phyloP scores from a whole-genome alignment of 2,329 filamentous ascomycete species.

The Aspergillus sp. region DNA sequence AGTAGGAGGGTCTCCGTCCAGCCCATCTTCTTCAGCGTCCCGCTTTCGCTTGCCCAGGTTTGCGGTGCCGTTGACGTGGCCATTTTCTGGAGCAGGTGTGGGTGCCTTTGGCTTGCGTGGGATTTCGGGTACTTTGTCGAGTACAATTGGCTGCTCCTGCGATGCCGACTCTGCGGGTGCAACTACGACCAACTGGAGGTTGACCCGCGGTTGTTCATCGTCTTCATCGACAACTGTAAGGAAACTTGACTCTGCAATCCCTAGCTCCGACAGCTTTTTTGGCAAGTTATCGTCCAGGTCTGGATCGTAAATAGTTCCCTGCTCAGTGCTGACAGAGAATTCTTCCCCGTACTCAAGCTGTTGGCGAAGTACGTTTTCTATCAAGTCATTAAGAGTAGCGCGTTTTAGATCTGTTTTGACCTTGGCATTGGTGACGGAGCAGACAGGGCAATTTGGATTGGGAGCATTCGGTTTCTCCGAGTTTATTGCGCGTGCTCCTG shows the following conservation, averaged over 20 bases:
- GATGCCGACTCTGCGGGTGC: slow-evolving; percentile 30
- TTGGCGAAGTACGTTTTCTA: slow-evolving; percentile 69
- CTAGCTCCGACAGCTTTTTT: slow-evolving; percentile 77
- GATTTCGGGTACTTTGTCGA: slow-evolving; percentile 46
- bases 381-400: slow-evolving; percentile 76
- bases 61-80: slow-evolving; percentile 27
- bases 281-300: slow-evolving; percentile 83
- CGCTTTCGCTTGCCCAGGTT: slow-evolving; percentile 45
- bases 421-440: slow-evolving; percentile 69
- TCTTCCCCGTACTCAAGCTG: slow-evolving; percentile 79
- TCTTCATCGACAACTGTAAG: slow-evolving; percentile 82
- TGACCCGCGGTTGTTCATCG: slow-evolving; percentile 67
- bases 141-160: slow-evolving; percentile 40
- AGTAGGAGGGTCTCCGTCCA: slow-evolving; percentile 41
- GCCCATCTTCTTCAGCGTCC: slow-evolving; percentile 42
- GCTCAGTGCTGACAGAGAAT: slow-evolving; percentile 72
- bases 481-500: slow-evolving; percentile 58
- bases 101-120: slow-evolving; percentile 46
- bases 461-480: slow-evolving; percentile 60
- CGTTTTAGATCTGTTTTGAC: slow-evolving; percentile 67
- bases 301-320: slow-evolving; percentile 80
- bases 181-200: slow-evolving; percentile 65
- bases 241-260: slow-evolving; percentile 71
- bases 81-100: slow-evolving; percentile 27
- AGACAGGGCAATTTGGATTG: slow-evolving; percentile 81